Base-by-base conservation (phyloP, 495 filamentous ascomycete species). In the Penicillium arizonense region DNA sequence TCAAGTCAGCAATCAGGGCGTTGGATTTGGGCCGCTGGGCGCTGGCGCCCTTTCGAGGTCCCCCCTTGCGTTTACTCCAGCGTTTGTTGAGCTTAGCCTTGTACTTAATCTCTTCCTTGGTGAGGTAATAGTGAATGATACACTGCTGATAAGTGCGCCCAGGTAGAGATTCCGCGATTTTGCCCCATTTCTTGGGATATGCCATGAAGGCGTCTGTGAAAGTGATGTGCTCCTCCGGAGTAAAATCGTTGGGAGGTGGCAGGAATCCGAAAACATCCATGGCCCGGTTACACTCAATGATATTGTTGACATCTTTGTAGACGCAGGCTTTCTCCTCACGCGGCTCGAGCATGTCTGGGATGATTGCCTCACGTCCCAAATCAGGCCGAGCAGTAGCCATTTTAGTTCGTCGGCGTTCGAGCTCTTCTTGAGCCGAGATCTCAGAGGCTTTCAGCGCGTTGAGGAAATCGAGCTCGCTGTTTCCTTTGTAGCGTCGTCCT, bases 51-150 rank as follows among this genome's bases (percentile, higher is more conserved):
- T 66, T 63, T 56, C 55, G 34, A 35, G 68, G 81, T 50, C 79
- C 83, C 34, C 84, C 77, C 49, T 81, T 74, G n/a, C 75, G 83
- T 44, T 81, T 86, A 24, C 83, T 85, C 69, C 85, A 82, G 52
- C 84, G 86, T 70, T 83, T 92, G 24, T 73, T 77, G 42, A 89
- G 73, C 64, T 88, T 89, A 33, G 89, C 87, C 69, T 96, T 95
- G 61, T 96, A 93, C 51, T 90, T 90, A 21, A 85, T 83, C 51
- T 85, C 81, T 61, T 88, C 85, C 69, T 98, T 98, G 50, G 88
- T 96, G 55, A 91, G 81, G 68, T 98, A 98, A 67, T 98, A 97
- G 67, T 97, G 95, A 57, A 90, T 79, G 57, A 98, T 97, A 64
- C 89, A 95, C 43, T 91, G 84, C 57, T 88, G 84, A 70, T 87